Percentiles rank a stretch among this genome's conserved stretches.
Conservation (phyloP, 2,329 filamentous ascomycete species). For the Tetracladium maxilliforme region DNA sequence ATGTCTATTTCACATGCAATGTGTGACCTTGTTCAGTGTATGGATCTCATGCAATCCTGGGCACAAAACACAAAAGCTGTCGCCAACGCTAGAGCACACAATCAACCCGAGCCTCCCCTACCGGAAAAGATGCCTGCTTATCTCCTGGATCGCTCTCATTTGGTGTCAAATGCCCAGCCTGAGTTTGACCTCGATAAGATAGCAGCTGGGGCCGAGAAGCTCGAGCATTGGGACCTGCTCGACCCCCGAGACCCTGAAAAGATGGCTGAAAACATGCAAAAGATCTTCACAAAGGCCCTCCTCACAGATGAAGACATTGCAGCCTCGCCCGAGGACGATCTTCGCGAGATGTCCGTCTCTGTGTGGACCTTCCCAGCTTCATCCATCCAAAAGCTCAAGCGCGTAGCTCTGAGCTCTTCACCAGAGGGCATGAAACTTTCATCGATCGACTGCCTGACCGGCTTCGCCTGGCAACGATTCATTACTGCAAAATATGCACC, state of each 20-base stretch:
- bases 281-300: constrained; percentile 1
- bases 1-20: constrained; percentile 1
- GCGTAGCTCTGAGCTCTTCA: constrained; percentile 1
- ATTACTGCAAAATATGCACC: constrained; percentile 1
- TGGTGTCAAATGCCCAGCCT: neutral
- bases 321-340: constrained; percentile 1
- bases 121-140: too few species aligned
- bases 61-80: constrained; percentile 2
- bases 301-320: too few species aligned
- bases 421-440: constrained; percentile 2
- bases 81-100: neutral
- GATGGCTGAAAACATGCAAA: constrained; percentile 1
- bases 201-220: constrained; percentile 1
- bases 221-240: neutral
- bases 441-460: constrained; percentile 1
- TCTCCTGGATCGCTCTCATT: constrained; percentile 1
- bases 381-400: too few species aligned
- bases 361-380: constrained; percentile 1
- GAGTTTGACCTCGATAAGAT: constrained; percentile 1
- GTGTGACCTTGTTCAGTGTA: constrained; percentile 1
- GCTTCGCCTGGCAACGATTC: constrained; percentile 2
- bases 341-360: constrained; percentile 1
- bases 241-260: constrained; percentile 1
- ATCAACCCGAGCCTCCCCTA: constrained; percentile 1
- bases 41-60: constrained; percentile 1